Base-by-base conservation (phyloP, 257 asterid genomes). In the Fraxinus cuspidata region DNA sequence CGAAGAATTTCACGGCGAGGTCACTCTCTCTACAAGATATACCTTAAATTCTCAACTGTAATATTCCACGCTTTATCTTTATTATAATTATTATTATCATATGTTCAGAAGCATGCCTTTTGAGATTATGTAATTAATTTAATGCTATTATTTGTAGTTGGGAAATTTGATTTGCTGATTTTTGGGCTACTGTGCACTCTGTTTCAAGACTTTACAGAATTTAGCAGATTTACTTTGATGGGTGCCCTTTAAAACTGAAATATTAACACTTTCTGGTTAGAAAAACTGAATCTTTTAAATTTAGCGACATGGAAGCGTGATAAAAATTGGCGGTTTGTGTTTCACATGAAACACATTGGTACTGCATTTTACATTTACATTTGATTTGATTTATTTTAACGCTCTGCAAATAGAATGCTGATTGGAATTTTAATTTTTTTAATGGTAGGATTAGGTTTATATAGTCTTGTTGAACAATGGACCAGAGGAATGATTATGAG, bases 401-500 rank as follows among this genome's bases (percentile, higher is more conserved):
- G 68, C 44, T 42, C 80, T 42, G 53, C 77, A 64, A 64, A 34
- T 34, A 25, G 40, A 40, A 72, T 67, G 51, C 65, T 18, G 72
- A 74, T 56, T 80, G 35, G n/a, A 18, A 64, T 28, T 70, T 81
- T 49, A n/a, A n/a, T 19, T 56, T 56, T 19, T 56, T 18, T 16
- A 53, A 56, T 56, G 27, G 9, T 72, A 49, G 76, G 58, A 71
- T 29, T 81, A 80, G 71, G 79, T 63, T 38, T 63, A 51, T 44
- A 56, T 19, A 60, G 23, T 25, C 15, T 53, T 27, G 47, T 3
- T 77, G 51, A 69, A 79, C 60, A 75, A 94, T 94, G 98, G 86
- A 89, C 51, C 94, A 88, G 87, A 85, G 85, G 85, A 88, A 89
- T 70, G 89, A 89, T 79, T 87, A 82, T 25, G 92, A 88, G 38